phyloP scores from a whole-genome alignment of 495 filamentous ascomycete genomes.

The Chaetomium cochliodes region DNA sequence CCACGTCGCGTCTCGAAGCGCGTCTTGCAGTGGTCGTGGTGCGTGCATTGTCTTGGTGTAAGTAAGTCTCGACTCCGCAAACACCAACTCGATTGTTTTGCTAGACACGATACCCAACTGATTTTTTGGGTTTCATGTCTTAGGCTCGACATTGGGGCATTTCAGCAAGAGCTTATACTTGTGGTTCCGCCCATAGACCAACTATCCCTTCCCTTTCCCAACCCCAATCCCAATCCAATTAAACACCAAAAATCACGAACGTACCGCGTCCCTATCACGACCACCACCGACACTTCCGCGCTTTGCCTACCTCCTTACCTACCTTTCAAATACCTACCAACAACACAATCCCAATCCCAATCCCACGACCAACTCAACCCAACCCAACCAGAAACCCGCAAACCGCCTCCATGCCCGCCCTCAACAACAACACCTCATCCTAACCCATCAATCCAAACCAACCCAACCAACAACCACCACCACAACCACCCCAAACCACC shows the following conservation, averaged over 20 bases:
- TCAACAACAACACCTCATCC: not conserved
- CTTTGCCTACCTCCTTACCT: not conserved
- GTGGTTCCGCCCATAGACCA: not conserved
- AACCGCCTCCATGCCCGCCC: conserved; percentile 2
- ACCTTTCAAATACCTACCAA: not conserved
- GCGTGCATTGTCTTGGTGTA: not conserved
- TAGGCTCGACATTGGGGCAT: not conserved
- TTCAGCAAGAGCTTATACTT: not conserved
- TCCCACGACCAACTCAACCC: not conserved
- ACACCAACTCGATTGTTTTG: conserved; percentile 11
- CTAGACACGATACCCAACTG: not conserved
- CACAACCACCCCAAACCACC: not conserved
- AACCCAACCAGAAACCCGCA: not conserved
- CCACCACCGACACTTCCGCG: not conserved
- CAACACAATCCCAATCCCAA: not conserved
- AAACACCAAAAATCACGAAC: not conserved
- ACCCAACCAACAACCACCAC: not conserved
- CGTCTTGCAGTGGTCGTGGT: conserved; percentile 18
- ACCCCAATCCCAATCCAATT: not conserved
- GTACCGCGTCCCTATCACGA: not conserved
- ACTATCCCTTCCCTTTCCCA: not conserved
- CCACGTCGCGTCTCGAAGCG: conserved; percentile 21
- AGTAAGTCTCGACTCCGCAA: conserved; percentile 15
- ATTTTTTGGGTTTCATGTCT: not conserved
- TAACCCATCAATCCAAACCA: not conserved